phyloP scores from a whole-genome alignment of 108 stramenopile species.

The Cylindrotheca closterium region DNA sequence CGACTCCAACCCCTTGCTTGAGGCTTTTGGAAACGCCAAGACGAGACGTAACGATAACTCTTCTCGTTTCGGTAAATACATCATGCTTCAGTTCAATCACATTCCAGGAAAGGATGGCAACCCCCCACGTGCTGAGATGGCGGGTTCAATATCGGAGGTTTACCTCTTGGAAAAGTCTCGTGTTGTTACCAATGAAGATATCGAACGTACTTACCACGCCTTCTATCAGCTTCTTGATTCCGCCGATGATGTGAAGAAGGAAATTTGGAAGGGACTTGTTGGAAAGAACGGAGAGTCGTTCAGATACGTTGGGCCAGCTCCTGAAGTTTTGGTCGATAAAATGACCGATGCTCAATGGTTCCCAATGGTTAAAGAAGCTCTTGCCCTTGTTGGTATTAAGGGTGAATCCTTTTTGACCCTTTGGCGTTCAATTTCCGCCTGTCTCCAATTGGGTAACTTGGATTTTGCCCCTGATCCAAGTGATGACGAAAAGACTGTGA shows the following conservation, averaged over 20 bases:
- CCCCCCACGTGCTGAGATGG: slow-evolving; percentile 53
- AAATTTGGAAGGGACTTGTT: slow-evolving; percentile 69
- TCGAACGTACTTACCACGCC: slow-evolving; percentile 97
- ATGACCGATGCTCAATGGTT: slow-evolving; percentile 72
- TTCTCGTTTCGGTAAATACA: slow-evolving; percentile 77
- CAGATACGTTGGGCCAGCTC: slow-evolving; percentile 55
- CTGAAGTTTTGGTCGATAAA: slow-evolving; percentile 61
- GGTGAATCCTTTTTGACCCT: slow-evolving; percentile 58
- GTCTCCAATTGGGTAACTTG: slow-evolving; percentile 88
- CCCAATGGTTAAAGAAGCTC: slow-evolving; percentile 61
- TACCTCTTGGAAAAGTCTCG: slow-evolving; percentile 98
- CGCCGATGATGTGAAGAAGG: slow-evolving; percentile 55
- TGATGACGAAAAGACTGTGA: slow-evolving; percentile 63
- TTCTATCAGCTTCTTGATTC: slow-evolving; percentile 96
- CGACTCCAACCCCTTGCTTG: slow-evolving; percentile 82
- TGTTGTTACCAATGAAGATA: slow-evolving; percentile 83
- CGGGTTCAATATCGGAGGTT: slow-evolving; percentile 69
- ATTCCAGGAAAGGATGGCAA: slow-evolving; percentile 28
- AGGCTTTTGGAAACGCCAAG: slow-evolving; percentile 88
- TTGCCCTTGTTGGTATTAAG: slow-evolving; percentile 63
- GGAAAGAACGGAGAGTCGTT: slow-evolving; percentile 56
- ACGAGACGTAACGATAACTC: slow-evolving; percentile 88
- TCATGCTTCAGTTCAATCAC: slow-evolving; percentile 68
- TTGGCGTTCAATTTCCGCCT: slow-evolving; percentile 70
- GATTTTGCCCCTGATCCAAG: slow-evolving; percentile 66